A percentile compares a stretch with the other conserved stretches of the same genome.
Evolutionary conservation across 106 monocot species (phyloP).

Genomic region (Hemerocallis citrina): DNA sequence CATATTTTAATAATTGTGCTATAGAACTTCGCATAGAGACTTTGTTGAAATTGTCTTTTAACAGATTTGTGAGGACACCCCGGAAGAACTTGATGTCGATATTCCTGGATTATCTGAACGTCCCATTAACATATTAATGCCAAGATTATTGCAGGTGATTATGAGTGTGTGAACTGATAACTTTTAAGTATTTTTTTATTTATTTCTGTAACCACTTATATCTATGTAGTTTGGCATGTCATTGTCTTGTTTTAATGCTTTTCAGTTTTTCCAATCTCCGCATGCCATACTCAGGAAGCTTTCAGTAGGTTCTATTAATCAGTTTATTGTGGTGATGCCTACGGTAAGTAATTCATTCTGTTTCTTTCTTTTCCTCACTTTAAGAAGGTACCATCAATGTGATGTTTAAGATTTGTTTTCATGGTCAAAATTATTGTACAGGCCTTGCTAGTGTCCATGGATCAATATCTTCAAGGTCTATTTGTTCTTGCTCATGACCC

Average conservation of each 20-base stretch:
- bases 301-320: constrained; percentile 87
- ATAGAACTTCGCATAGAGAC: neutral
- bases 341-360: constrained; percentile 40
- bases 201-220: neutral
- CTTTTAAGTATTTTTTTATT: neutral
- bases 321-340: constrained; percentile 91
- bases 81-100: constrained; percentile 88
- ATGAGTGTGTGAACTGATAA: neutral
- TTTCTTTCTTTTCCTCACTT: constrained; percentile 3
- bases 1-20: too few species aligned
- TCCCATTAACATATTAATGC: constrained; percentile 90
- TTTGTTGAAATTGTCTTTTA: constrained; percentile 3
- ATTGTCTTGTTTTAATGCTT: constrained; percentile 2
- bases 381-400: neutral
- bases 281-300: constrained; percentile 78
- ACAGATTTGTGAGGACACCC: constrained; percentile 92
- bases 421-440: constrained; percentile 22
- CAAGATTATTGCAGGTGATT: constrained; percentile 82
- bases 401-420: neutral
- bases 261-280: constrained; percentile 92
- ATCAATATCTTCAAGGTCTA: constrained; percentile 91
- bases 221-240: neutral
- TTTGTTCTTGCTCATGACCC: constrained; percentile 81
- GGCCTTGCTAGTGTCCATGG: constrained; percentile 88
- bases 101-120: constrained; percentile 82